Base-by-base conservation (phyloP, 2,329 filamentous ascomycete species). In the Fusarium drepaniforme region DNA sequence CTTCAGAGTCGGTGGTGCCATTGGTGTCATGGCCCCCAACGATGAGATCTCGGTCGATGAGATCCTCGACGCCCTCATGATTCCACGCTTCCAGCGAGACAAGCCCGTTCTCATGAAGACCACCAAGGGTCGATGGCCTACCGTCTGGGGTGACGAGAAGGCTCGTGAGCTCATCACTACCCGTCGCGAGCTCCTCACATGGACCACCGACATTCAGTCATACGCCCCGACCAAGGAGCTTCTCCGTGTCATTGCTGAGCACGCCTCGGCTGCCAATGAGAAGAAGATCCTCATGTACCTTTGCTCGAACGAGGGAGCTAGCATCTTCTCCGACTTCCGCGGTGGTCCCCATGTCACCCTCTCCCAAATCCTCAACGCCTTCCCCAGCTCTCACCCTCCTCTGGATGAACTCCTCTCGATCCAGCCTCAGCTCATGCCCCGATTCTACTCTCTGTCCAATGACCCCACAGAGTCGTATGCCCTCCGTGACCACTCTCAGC, bases 361-460 rank as follows among this genome's bases (percentile, higher is more conserved):
- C 23, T 88, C 92, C 18, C 97, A 98, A 85, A 89, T 99, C 8
- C 90, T 99, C 35, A 89, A 93, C 80, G 97, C 97, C 2, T 99
- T 99, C 87, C 95, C 97, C 3, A 98, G 95, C 46, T 91, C 94
- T 8, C 94, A 95, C 81, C 97, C 97, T 64, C 95, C 96, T 5
- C 88, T 99, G 78, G 94, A 97, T 65, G 88, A 92, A 70, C 88
- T 99, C 13, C 89, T 98, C 40, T 94, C 93, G 3, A 90, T 93
- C 51, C 90, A 98, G 64, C 94, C 93, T 78, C 93, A 94, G 59
- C 89, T 98, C 62, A 98, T 98, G 96, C 97, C 97, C 4, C 94
- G 97, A 70, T 99, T 99, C 87, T 99, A 99, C 86, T 98, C 96
- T 5, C 91, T 99, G 16, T 98, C 96, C 64, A 98, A 98, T 82